A percentile compares a stretch with the other conserved stretches of the same genome.
These are phyloP conservation scores for Aspergillus sergii DNA, from an alignment of 2,329 filamentous ascomycete species.

Conservation along the genomic window DNA sequence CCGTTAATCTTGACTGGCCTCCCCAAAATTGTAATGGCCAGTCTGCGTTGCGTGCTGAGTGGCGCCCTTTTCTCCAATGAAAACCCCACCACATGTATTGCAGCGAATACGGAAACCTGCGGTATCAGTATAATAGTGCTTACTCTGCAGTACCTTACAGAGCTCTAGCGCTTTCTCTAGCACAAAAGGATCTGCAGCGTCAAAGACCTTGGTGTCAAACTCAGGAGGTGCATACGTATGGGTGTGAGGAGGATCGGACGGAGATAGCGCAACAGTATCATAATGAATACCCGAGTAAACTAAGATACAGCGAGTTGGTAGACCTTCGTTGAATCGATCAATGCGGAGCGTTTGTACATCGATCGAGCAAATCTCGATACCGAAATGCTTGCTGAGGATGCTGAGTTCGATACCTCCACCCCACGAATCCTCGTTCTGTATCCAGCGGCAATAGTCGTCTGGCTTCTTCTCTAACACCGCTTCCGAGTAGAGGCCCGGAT, in stretches of 20 bases:
- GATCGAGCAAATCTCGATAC: conserved; percentile 80
- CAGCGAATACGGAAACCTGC: conserved; percentile 77
- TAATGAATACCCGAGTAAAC: conserved; percentile 95
- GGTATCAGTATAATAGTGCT: conserved; percentile 88
- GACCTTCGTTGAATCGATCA: conserved; percentile 78
- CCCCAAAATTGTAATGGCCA: conserved; percentile 54
- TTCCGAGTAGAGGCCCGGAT: conserved; percentile 72
- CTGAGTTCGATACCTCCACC: conserved; percentile 88
- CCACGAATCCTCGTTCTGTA: conserved; percentile 80
- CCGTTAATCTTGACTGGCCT: conserved; percentile 36
- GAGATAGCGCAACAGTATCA: conserved; percentile 80
- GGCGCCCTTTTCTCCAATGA: conserved; percentile 50
- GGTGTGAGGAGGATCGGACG: conserved; percentile 59
- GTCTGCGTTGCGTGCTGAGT: conserved; percentile 50
- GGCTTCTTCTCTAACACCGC: conserved; percentile 75
- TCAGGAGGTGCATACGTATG: conserved; percentile 66
- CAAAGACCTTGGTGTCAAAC: conserved; percentile 77
- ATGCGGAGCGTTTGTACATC: conserved; percentile 72
- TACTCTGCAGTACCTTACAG: conserved; percentile 67
- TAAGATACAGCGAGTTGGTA: conserved; percentile 70
- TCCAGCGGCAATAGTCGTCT: conserved; percentile 77
- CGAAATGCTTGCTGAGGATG: conserved; percentile 81
- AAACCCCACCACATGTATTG: conserved; percentile 57
- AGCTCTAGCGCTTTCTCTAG: conserved; percentile 65
- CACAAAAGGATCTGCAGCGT: conserved; percentile 57